Evolutionary conservation across 192 early-diverging fungal genomes (phyloP), one percentile per base, ranked within the genome.

Genomic region (Spizellomyces punctatus): DNA sequence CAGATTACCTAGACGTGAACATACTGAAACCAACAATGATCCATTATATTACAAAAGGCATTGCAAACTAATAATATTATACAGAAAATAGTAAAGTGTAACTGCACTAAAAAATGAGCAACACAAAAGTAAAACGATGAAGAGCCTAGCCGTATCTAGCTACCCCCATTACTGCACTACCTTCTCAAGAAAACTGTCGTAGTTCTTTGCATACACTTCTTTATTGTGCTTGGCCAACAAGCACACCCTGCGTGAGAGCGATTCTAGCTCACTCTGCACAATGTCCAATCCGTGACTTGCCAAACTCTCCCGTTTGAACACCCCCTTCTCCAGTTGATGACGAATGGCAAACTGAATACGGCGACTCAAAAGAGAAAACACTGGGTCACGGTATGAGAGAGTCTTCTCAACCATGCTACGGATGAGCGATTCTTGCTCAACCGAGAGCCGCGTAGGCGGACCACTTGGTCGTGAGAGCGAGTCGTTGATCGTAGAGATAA

Each of bases 151-250:
- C 27, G 27, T 36, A 36, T 36, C 27, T 36, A 36, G 27, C 27
- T 36, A 36, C 27, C 3, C 3, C 1, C 27, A 54, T 54, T 61
- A 59, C 57, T 59, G 41, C 16, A 69, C 54, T 21, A 76, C n/a
- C 42, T 79, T 75, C 16, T 64, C 72, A 69, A 90, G 57, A 57
- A 90, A 86, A 5, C 68, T 78, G 66, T 90, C 86, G 66, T 90
- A 90, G 74, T 83, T 83, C 22, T 69, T 49, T 5, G 76, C 76
- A 66, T 87, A 83, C 5, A 90, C 89, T 67, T 82, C 73, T 19
- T 82, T 83, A 76, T 89, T 89, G 58, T 89, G 88, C 63, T 81
- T 81, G 16, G 74, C 77, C 70, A 90, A 64, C 52, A 73, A 69
- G 42, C 75, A 75, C 52, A 89, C 63, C 63, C 72, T 71, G 10